Base-by-base conservation (phyloP, 495 filamentous ascomycete genomes). In the Xylaria flabelliformis region DNA sequence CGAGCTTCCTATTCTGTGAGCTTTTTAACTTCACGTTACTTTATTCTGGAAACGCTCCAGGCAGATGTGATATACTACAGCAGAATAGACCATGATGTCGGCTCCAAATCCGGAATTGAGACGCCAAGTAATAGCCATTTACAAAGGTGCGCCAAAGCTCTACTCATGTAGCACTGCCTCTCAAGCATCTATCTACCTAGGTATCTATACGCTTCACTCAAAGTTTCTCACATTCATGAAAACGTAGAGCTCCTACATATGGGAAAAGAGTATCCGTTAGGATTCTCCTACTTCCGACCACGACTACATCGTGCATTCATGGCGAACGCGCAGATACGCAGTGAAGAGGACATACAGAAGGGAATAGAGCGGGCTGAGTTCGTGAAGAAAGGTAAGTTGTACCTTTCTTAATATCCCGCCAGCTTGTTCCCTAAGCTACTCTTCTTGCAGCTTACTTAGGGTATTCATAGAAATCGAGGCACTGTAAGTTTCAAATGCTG, bases 221-320 rank as follows among this genome's bases (percentile, higher is more conserved):
- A 56, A 29, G 8, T 29, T 19, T 61, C 32, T 61, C 58, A 4
- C 1, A 39, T 32, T 36, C 58, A 67, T 21, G 44, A 32, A 39
- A 51, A 24, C 46, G 50, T 73, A 96, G 94, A 97, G 73, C 89
- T 98, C 26, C 87, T 99, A 5, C 88, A 91, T 79, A 83, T 98
- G 42, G 96, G 96, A 59, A 88, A 90, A 34, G 91, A 94, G 48
- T 98, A 98, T 79, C 96, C 97, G 10, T 85, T 92, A 39, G 97
- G 97, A 21, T 97, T 92, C 78, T 81, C 86, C 50, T 98, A 93
- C 80, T 99, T 97, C 82, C 86, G 90, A 19, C 86, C 88, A 19
- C 88, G 94, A 26, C 84, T 98, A 15, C 95, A 97, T 82, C 87
- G 88, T 58, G 96, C 96, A 3, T 98, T 99, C 81, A 85, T 88